Conservation (phyloP, 768 basidiomycete species). For the Collybia sordida region DNA sequence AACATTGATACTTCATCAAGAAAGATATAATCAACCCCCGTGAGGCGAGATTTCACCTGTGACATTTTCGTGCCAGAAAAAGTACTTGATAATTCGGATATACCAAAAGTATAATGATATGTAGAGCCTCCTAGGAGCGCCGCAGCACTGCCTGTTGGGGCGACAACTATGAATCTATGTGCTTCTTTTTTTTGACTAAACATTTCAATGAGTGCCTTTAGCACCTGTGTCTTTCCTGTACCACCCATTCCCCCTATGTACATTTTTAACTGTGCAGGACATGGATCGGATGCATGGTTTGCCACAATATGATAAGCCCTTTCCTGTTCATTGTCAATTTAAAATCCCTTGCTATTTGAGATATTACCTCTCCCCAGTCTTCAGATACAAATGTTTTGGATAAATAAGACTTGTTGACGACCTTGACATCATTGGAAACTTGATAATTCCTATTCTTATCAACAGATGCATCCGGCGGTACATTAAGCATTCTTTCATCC, state of each 20-base stretch:
- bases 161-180: constrained; percentile 14
- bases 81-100: no score
- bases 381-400: neutral
- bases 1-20: constrained; percentile 46
- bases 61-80: no score
- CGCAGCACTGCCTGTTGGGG: constrained; percentile 30
- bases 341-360: neutral
- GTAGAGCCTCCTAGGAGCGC: constrained; percentile 29
- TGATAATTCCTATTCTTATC: neutral
- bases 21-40: no score
- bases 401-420: constrained; percentile 4
- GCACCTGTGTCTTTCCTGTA: constrained; percentile 25
- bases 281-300: constrained; percentile 8
- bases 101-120: constrained; percentile 31
- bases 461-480: neutral
- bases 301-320: constrained; percentile 29
- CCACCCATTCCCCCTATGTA: constrained; percentile 30
- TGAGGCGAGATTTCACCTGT: no score
- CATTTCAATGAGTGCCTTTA: constrained; percentile 18
- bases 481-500: neutral
- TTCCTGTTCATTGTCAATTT: constrained; percentile 17
- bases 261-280: constrained; percentile 20
- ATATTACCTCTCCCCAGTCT: neutral
- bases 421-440: neutral
- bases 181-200: constrained; percentile 18